Percentiles rank a stretch among this genome's conserved stretches.
Conservation (phyloP, 441 rosid genomes). For the Croton laevigatus region DNA sequence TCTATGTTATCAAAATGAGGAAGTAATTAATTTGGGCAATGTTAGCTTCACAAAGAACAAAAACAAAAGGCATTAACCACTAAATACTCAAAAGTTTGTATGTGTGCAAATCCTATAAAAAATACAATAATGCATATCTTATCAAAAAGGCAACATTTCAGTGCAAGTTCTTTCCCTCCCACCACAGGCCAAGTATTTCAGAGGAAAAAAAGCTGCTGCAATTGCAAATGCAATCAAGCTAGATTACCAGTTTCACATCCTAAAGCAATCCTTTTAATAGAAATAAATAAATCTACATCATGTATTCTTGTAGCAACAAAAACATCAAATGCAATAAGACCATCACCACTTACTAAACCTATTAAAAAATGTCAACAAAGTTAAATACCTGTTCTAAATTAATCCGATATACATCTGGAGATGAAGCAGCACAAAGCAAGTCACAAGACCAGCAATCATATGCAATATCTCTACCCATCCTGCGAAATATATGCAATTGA, state of each 20-base stretch:
- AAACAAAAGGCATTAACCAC: too few relatives aligned
- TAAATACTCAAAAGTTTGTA: too few relatives aligned
- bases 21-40: too few relatives aligned
- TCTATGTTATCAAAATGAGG: too few relatives aligned
- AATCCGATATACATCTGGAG: constrained; percentile 81
- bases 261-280: too few relatives aligned
- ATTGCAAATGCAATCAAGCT: neutral
- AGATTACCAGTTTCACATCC: too few relatives aligned
- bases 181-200: neutral
- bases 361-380: neutral
- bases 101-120: too few relatives aligned
- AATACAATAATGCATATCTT: too few relatives aligned
- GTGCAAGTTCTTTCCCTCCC: too few relatives aligned
- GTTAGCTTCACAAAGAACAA: too few relatives aligned
- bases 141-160: neutral
- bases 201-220: too few relatives aligned
- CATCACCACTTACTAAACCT: neutral
- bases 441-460: constrained; percentile 92
- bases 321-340: neutral
- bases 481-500: constrained; percentile 25
- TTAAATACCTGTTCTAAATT: constrained; percentile 77
- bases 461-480: constrained; percentile 89
- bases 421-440: constrained; percentile 96
- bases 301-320: neutral
- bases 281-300: too few relatives aligned